phyloP scores from a whole-genome alignment of 257 asterid species.

The Fraxinus excelsior region DNA sequence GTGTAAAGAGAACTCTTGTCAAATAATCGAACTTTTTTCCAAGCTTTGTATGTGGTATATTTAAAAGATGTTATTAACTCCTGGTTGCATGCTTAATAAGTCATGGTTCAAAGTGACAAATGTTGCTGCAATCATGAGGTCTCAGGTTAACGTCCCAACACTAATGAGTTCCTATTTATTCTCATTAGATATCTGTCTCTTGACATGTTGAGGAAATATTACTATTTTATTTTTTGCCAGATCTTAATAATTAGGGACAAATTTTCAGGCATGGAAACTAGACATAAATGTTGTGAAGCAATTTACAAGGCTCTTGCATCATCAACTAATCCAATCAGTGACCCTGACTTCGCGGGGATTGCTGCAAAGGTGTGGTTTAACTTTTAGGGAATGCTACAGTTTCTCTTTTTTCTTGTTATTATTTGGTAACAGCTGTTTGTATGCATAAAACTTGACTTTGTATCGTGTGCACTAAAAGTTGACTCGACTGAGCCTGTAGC shows the following conservation, averaged over 20 bases:
- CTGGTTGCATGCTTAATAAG: not conserved
- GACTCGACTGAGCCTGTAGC: not conserved
- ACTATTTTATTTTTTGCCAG: not conserved
- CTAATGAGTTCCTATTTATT: not conserved
- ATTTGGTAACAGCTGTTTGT: not conserved
- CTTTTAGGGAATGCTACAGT: not conserved
- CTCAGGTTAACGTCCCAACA: not conserved
- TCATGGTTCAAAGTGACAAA: not conserved
- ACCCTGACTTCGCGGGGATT: conserved; percentile 51
- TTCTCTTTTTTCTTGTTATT: not conserved
- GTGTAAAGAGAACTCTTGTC: not conserved
- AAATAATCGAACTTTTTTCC: not conserved
- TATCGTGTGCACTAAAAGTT: not conserved
- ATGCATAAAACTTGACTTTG: not conserved
- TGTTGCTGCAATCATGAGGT: not conserved
- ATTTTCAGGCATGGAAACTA: conserved; percentile 90
- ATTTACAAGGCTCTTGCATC: conserved; percentile 54
- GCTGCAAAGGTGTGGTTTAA: conserved; percentile 61
- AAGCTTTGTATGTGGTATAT: not conserved
- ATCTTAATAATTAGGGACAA: not conserved
- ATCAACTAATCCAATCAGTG: conserved; percentile 54
- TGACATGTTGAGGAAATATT: not conserved
- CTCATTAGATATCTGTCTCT: not conserved
- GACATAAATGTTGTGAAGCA: conserved; percentile 84
- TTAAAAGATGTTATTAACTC: not conserved